Conservation (phyloP, 2,329 filamentous ascomycete genomes). For the Xylariaceae sp. region DNA sequence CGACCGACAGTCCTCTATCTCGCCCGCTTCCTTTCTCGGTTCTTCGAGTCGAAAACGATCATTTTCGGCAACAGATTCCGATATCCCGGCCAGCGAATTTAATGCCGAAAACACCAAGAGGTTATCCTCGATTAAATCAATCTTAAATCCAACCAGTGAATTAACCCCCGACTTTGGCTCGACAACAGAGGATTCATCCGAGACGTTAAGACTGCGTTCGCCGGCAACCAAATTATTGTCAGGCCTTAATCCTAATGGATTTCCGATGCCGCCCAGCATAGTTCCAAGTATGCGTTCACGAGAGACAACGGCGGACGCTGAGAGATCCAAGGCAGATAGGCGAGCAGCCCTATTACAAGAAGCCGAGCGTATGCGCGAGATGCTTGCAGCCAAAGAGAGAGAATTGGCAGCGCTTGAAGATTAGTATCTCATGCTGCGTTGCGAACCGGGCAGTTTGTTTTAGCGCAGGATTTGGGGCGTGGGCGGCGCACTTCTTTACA, state of each 20-base stretch:
- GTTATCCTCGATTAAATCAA: constrained; percentile 70
- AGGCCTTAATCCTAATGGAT: constrained; percentile 40
- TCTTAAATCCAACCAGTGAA: constrained; percentile 56
- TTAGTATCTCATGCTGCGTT: constrained; percentile 9
- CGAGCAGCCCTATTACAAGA: constrained; percentile 65
- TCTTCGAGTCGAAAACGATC: constrained; percentile 64
- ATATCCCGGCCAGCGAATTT: constrained; percentile 38
- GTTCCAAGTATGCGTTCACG: constrained; percentile 27
- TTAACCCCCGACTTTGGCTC: constrained; percentile 23
- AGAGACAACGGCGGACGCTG: constrained; percentile 42
- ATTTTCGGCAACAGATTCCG: constrained; percentile 58
- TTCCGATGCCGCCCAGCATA: constrained; percentile 34
- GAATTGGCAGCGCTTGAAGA: constrained; percentile 57
- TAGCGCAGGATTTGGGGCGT: neutral
- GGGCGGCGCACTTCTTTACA: neutral
- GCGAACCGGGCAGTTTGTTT: neutral
- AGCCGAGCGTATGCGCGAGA: constrained; percentile 69
- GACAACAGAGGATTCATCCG: constrained; percentile 37
- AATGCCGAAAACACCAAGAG: constrained; percentile 53
- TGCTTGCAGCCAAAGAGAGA: constrained; percentile 68
- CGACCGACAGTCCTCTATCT: constrained; percentile 55
- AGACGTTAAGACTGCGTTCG: constrained; percentile 42
- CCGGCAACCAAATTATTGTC: constrained; percentile 41
- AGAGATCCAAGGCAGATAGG: constrained; percentile 55
- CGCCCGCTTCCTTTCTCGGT: constrained; percentile 57